phyloP scores from a whole-genome alignment of 345 rosid genomes.

The Linum tenue region DNA sequence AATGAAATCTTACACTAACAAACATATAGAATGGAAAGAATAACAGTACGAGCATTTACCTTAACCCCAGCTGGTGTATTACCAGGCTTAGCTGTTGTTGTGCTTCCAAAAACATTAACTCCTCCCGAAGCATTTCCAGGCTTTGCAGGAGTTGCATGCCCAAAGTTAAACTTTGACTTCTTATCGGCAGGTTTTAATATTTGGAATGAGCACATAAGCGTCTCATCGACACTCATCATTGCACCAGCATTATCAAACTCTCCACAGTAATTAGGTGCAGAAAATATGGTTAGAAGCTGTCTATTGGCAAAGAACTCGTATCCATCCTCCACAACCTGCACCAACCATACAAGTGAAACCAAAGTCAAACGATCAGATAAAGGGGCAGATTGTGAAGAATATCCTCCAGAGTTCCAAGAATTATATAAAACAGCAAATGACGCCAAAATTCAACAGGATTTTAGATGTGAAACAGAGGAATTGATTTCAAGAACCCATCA shows the following conservation, averaged over 20 bases:
- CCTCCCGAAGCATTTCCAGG: no score
- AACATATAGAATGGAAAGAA: neutral
- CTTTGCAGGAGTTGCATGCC: no score
- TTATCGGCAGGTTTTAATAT: slow-evolving; percentile 66
- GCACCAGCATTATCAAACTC: slow-evolving; percentile 90
- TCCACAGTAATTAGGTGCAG: slow-evolving; percentile 83
- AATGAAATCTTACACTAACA: neutral
- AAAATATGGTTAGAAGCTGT: slow-evolving; percentile 72
- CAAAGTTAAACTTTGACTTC: slow-evolving; percentile 28
- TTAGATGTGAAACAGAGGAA: no score
- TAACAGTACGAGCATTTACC: slow-evolving; percentile 25
- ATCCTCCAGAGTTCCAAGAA: neutral
- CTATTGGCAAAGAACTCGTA: slow-evolving; percentile 70
- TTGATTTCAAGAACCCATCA: no score
- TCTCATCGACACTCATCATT: slow-evolving; percentile 73
- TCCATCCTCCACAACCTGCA: slow-evolving; percentile 89
- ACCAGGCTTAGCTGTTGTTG: slow-evolving; percentile 34
- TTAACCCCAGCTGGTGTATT: slow-evolving; percentile 44
- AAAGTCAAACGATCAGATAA: no score
- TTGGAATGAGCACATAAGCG: slow-evolving; percentile 76
- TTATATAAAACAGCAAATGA: neutral
- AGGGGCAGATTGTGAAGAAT: no score
- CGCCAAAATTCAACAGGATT: no score
- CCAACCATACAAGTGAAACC: neutral
- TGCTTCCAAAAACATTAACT: slow-evolving; percentile 32